These are phyloP conservation scores for Silene latifolia DNA, from an alignment of 148 eudicot genomes.

Conservation along the genomic window DNA sequence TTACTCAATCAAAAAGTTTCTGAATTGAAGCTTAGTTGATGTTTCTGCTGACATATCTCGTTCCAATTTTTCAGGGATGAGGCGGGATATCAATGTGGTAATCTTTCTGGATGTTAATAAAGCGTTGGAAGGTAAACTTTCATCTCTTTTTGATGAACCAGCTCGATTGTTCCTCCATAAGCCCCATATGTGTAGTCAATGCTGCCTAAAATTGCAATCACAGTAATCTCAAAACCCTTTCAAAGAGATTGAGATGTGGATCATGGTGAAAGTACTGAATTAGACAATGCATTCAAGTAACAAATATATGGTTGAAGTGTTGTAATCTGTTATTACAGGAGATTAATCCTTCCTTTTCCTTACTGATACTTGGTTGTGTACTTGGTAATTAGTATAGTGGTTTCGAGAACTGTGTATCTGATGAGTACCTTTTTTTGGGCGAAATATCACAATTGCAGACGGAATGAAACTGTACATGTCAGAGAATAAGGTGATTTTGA, in stretches of 20 bases:
- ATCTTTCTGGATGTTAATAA: conserved; percentile 72
- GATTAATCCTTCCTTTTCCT: no score
- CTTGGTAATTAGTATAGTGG: neutral
- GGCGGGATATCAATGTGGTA: conserved; percentile 59
- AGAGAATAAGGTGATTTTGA: conserved; percentile 77
- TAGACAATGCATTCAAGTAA: neutral
- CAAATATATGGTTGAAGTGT: neutral
- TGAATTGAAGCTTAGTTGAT: neutral
- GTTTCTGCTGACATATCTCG: neutral
- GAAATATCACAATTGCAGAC: conserved; percentile 41
- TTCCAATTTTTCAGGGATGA: conserved; percentile 57
- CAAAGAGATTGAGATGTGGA: no score
- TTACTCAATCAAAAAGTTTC: neutral
- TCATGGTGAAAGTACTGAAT: neutral
- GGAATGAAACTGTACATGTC: conserved; percentile 90
- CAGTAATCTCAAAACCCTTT: no score
- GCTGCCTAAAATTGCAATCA: no score
- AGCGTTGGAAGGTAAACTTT: conserved; percentile 91
- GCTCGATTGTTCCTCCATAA: no score
- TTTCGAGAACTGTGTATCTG: neutral
- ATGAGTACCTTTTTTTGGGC: neutral
- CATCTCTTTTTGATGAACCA: no score
- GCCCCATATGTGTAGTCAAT: no score
- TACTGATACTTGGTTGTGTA: neutral
- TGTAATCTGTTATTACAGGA: neutral